Percentiles rank a stretch among this genome's conserved stretches.
These are phyloP conservation scores for Pterulicium gracile DNA, from an alignment of 1,284 basidiomycete genomes.

Conservation along the genomic window DNA sequence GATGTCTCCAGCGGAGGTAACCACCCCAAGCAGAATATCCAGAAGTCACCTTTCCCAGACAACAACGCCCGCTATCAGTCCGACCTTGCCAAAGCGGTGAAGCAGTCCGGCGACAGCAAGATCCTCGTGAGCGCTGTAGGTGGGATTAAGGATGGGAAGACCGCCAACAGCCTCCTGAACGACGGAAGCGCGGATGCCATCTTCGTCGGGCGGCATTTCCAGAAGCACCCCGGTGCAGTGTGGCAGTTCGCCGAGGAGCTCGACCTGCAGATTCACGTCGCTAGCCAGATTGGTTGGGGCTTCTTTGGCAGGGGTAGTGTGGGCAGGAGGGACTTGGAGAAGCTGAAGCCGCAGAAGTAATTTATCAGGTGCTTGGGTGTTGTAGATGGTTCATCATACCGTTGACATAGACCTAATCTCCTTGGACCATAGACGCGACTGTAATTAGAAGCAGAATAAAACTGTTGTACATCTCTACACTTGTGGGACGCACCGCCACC, in stretches of 20 bases:
- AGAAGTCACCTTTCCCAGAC: constrained; percentile 28
- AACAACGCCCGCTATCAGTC: constrained; percentile 28
- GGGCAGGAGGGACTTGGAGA: no score
- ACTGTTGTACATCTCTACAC: no score
- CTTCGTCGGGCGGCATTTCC: constrained; percentile 43
- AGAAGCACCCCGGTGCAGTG: constrained; percentile 42
- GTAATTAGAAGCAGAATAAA: no score
- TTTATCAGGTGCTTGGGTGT: no score
- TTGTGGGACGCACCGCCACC: no score
- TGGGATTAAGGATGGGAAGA: constrained; percentile 37
- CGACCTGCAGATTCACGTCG: constrained; percentile 28
- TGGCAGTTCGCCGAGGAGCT: constrained; percentile 44
- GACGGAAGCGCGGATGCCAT: constrained; percentile 33
- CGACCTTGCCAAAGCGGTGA: constrained; percentile 39
- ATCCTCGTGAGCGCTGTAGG: constrained; percentile 48
- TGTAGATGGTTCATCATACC: no score
- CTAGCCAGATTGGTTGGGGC: constrained; percentile 43
- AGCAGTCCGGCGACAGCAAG: constrained; percentile 27
- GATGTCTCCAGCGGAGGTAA: constrained; percentile 45
- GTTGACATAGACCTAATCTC: no score
- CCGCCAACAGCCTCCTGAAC: constrained; percentile 44
- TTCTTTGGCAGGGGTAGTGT: constrained; percentile 23
- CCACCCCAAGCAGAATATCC: constrained; percentile 26
- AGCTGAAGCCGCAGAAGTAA: no score
- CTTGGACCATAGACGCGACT: no score